Percentiles rank a stretch among this genome's conserved stretches.
These are phyloP conservation scores for Neonectria faginata DNA, from an alignment of 2,329 filamentous ascomycete species.

Conservation along the genomic window DNA sequence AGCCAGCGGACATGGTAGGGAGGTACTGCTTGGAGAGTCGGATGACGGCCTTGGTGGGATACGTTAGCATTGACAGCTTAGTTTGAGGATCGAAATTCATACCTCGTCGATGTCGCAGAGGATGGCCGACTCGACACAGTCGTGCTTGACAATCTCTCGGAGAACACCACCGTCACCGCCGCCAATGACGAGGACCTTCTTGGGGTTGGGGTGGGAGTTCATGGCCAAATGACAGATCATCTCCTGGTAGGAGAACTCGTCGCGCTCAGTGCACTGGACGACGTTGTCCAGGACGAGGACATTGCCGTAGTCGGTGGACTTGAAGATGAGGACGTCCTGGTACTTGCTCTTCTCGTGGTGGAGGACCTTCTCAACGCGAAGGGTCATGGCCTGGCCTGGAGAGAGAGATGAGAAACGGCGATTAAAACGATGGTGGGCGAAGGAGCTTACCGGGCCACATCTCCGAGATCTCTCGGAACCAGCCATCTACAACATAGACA, in stretches of 20 bases:
- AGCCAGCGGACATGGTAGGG: conserved; percentile 91
- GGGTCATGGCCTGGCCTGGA: conserved; percentile 93
- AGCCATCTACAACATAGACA: conserved; percentile 79
- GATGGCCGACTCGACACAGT: conserved; percentile 92
- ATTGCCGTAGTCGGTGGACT: conserved; percentile 96
- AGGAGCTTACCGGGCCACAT: conserved; percentile 84
- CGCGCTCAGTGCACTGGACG: conserved; percentile 97
- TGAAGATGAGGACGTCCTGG: conserved; percentile 98
- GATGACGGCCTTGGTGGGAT: conserved; percentile 80
- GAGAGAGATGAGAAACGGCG: conserved; percentile 20
- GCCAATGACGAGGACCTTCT: conserved; percentile 98
- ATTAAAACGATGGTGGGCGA: not conserved
- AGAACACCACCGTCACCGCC: conserved; percentile 98
- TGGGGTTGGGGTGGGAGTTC: conserved; percentile 97
- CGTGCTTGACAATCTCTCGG: conserved; percentile 99
- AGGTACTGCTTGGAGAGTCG: conserved; percentile 98
- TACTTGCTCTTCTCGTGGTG: conserved; percentile 99
- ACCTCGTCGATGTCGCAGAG: conserved; percentile 99
- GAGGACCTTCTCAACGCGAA: conserved; percentile 96
- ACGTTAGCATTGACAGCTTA: conserved; percentile 14
- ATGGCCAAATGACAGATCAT: conserved; percentile 99
- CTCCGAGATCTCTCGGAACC: conserved; percentile 98
- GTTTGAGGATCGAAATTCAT: conserved; percentile 59
- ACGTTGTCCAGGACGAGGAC: conserved; percentile 98
- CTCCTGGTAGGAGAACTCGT: conserved; percentile 99